phyloP scores from a whole-genome alignment of 768 basidiomycete genomes.

The Mycena latifolia region DNA sequence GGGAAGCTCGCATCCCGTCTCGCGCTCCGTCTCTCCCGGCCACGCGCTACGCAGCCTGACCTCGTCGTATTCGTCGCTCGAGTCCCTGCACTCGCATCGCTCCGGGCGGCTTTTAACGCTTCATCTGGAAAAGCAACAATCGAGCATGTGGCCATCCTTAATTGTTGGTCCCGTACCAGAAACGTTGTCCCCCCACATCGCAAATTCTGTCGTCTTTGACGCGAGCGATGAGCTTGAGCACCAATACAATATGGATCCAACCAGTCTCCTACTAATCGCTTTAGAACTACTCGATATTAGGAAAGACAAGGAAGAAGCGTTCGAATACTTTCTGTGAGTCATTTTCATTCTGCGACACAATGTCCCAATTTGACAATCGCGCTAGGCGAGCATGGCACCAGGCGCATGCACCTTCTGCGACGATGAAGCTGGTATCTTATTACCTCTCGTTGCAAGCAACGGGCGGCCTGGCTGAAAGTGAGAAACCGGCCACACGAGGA shows the following conservation, averaged over 20 bases:
- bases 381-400: slow-evolving; percentile 88
- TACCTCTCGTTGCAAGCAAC: slow-evolving; percentile 73
- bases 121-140: slow-evolving; percentile 84
- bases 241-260: slow-evolving; percentile 89
- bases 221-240: slow-evolving; percentile 65
- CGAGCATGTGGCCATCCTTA: slow-evolving; percentile 86
- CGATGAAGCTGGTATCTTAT: slow-evolving; percentile 81
- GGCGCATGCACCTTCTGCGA: slow-evolving; percentile 78
- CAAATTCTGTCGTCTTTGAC: slow-evolving; percentile 67
- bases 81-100: slow-evolving; percentile 70
- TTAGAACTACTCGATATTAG: slow-evolving; percentile 82
- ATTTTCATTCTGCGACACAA: not conserved
- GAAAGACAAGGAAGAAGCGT: slow-evolving; percentile 81
- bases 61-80: slow-evolving; percentile 85
- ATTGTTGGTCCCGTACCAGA: slow-evolving; percentile 82
- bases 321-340: slow-evolving; percentile 84
- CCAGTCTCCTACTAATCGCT: slow-evolving; percentile 79
- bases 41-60: slow-evolving; percentile 65
- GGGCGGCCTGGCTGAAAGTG: slow-evolving; percentile 47
- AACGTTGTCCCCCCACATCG: slow-evolving; percentile 63
- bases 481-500: slow-evolving; percentile 60
- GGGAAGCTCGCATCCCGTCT: slow-evolving; percentile 52
- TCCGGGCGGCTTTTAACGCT: slow-evolving; percentile 81
- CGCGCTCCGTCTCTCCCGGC: slow-evolving; percentile 70
- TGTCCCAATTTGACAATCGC: not conserved